Percentiles rank a stretch among this genome's conserved stretches.
phyloP scores from a whole-genome alignment of 495 filamentous ascomycete genomes.

The Penicillium pulvis region DNA sequence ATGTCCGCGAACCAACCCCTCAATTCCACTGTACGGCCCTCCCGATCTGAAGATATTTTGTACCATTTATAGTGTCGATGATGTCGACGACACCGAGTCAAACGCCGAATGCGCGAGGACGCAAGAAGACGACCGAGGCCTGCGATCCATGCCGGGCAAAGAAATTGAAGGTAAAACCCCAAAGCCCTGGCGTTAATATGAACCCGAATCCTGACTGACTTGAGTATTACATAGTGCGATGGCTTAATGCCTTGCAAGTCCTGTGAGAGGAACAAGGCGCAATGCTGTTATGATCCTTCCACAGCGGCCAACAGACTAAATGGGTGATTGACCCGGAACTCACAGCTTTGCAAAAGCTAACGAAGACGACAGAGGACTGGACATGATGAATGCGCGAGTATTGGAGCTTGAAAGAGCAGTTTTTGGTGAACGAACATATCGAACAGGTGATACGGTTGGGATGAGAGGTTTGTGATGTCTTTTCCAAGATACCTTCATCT shows the following conservation, averaged over 20 bases:
- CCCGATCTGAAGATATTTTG: not conserved
- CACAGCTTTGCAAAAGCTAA: not conserved
- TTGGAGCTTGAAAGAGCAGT: constrained; percentile 17
- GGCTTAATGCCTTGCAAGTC: constrained; percentile 16
- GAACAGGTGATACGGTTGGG: not conserved
- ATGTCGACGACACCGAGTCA: not conserved
- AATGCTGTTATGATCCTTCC: constrained; percentile 18
- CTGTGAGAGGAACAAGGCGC: constrained; percentile 11
- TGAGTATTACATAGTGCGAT: constrained; percentile 10
- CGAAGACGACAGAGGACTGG: constrained; percentile 6
- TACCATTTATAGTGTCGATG: not conserved
- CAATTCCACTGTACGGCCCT: no score
- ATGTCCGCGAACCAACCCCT: no score
- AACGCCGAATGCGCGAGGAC: not conserved
- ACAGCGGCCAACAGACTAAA: constrained; percentile 8
- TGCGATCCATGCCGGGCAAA: constrained; percentile 13
- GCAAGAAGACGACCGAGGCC: constrained; percentile 16
- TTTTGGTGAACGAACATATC: constrained; percentile 16
- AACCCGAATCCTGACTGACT: not conserved
- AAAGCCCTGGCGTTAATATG: not conserved
- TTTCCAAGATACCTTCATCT: not conserved
- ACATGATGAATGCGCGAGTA: constrained; percentile 16
- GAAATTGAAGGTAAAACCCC: constrained; percentile 10
- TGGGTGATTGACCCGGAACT: not conserved
- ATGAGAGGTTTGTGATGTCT: not conserved